Evolutionary conservation across 2,329 filamentous ascomycete genomes (phyloP).

Genomic region (Trichoderma atroviride): DNA sequence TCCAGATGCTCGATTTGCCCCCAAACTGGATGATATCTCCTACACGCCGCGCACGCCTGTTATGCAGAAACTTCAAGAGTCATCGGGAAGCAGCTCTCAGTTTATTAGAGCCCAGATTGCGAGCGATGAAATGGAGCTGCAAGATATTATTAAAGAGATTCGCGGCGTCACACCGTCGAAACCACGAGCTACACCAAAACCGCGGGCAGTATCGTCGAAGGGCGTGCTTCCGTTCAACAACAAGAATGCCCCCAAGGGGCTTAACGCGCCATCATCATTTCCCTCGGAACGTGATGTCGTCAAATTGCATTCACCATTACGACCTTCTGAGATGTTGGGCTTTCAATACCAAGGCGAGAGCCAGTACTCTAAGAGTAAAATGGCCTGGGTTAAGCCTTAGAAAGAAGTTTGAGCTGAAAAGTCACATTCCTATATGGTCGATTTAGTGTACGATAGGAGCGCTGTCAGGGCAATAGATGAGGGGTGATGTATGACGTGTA

Average conservation of each 20-base stretch:
- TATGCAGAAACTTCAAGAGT: conserved; percentile 70
- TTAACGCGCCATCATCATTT: background rate
- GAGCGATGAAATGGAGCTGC: conserved; percentile 71
- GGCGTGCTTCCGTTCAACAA: conserved; percentile 43
- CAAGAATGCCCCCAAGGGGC: background rate
- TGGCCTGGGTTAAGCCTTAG: conserved; percentile 34
- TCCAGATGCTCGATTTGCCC: conserved; percentile 55
- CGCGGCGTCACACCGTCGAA: conserved; percentile 43
- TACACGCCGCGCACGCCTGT: conserved; percentile 77
- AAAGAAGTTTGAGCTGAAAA: too few species aligned
- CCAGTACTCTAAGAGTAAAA: conserved; percentile 34
- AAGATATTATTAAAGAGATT: conserved; percentile 67
- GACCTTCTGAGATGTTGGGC: conserved; percentile 37
- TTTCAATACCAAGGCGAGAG: conserved; percentile 28
- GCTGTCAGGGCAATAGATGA: too few species aligned
- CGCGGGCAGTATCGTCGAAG: conserved; percentile 36
- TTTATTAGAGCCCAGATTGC: conserved; percentile 88
- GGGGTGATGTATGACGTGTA: background rate
- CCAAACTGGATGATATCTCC: conserved; percentile 61
- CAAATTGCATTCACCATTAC: too few species aligned
- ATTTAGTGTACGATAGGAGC: background rate
- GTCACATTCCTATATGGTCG: background rate
- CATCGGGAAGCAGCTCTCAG: conserved; percentile 49
- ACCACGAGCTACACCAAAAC: conserved; percentile 35
- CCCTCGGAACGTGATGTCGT: conserved; percentile 38